These are phyloP conservation scores for Euphorbia lathyris DNA, from an alignment of 345 rosid genomes.

Conservation along the genomic window DNA sequence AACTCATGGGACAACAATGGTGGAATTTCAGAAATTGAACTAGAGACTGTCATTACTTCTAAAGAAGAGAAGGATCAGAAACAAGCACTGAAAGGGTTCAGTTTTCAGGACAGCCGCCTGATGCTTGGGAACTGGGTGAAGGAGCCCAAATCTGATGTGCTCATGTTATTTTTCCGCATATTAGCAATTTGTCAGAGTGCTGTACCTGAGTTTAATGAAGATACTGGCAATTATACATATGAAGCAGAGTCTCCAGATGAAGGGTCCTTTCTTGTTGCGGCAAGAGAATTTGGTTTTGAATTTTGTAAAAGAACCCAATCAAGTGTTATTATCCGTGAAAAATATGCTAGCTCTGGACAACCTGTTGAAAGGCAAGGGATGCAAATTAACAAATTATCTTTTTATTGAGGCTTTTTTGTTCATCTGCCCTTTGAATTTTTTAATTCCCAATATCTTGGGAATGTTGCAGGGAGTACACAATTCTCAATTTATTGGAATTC, in stretches of 20 bases:
- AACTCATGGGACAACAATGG: slow-evolving; percentile 42
- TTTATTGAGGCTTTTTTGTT: slow-evolving; percentile 7
- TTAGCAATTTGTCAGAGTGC: slow-evolving; percentile 95
- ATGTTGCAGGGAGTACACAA: slow-evolving; percentile 79
- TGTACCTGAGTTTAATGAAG: slow-evolving; percentile 86
- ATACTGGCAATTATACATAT: slow-evolving; percentile 59
- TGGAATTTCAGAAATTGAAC: slow-evolving; percentile 60
- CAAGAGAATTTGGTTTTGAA: slow-evolving; percentile 96
- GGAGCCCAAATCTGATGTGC: slow-evolving; percentile 57
- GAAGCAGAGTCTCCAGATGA: slow-evolving; percentile 99
- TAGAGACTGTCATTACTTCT: slow-evolving; percentile 56
- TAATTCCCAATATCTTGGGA: slow-evolving; percentile 14
- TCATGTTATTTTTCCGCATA: slow-evolving; percentile 67
- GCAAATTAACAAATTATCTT: slow-evolving; percentile 11
- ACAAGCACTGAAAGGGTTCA: slow-evolving; percentile 66
- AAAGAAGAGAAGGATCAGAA: slow-evolving; percentile 43
- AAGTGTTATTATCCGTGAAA: slow-evolving; percentile 69
- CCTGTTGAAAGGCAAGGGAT: slow-evolving; percentile 67
- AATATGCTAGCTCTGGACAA: slow-evolving; percentile 46
- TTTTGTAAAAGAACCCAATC: slow-evolving; percentile 82
- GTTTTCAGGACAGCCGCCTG: slow-evolving; percentile 78
- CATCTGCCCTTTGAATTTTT: slow-evolving; percentile 12
- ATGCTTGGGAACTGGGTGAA: slow-evolving; percentile 80
- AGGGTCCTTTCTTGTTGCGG: slow-evolving; percentile 91
- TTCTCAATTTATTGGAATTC: slow-evolving; percentile 85